Base-by-base conservation (phyloP, 202 grass and related monocot genomes). In the Schoenoplectus tabernaemontani region DNA sequence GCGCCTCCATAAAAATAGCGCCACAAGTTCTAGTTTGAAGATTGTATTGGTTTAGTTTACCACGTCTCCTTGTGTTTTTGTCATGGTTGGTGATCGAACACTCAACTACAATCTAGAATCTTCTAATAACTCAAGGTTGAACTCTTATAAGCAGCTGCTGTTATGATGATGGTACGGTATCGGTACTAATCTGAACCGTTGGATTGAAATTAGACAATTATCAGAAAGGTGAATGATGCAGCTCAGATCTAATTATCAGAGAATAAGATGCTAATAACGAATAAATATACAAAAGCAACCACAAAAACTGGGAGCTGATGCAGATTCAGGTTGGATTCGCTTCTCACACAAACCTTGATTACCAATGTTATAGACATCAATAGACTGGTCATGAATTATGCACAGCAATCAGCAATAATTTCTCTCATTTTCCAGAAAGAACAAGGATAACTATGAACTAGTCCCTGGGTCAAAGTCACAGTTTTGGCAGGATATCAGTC, bases 101-200 rank as follows among this genome's bases (percentile, higher is more conserved):
- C 67, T 71, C 11, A 28, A 4, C 28, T 7, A 71, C 42, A 71
- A 72, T 50, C 68, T 72, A 72, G 68, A 72, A 71, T 16, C 41
- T 72, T 72, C 23, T 17, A 20, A 15, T 66, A 20, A 17, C 16
- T 66, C 63, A 22, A 20, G 42, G 24, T 50, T 72, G 41, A 72
- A 16, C 32, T 72, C 23, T 15, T 17, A 4, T 15, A 47, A 30
- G 10, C 22, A n/a, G 24, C 23, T 73, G 24, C 7, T 44, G 51
- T 9, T 66, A 2, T 38, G 17, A 41, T 22, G 5, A 38, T 20
- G 9, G 34, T 4, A 20, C 34, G 3, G 16, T 66, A 39, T 22
- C 23, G 13, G 16, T 43, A 69, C 10, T 44, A n/a, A 69, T 69
- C 7, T 23, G 19, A 44, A 11, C 65, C 9, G 39, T 43, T 22